Evolutionary conservation across 306 rosid species (phyloP).

Genomic region (Vicia villosa): DNA sequence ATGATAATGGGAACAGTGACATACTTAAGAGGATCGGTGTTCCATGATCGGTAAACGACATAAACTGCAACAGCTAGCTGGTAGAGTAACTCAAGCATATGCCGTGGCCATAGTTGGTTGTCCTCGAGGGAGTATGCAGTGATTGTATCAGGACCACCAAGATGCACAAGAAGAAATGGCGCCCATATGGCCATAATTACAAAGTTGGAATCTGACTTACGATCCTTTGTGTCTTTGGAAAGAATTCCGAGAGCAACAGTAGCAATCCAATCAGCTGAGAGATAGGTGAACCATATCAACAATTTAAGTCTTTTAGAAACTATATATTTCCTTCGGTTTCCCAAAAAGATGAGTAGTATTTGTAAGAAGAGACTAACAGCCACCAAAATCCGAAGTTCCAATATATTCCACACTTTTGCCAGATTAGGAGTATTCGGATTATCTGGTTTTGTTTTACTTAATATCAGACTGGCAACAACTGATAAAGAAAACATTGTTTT

Average conservation of each 20-base stretch:
- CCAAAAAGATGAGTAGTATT: slow-evolving; percentile 26
- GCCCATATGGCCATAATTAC: slow-evolving; percentile 41
- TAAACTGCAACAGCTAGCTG: slow-evolving; percentile 26
- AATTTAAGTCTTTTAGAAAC: not conserved
- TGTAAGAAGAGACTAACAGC: slow-evolving; percentile 39
- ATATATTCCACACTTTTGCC: slow-evolving; percentile 34
- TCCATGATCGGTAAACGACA: slow-evolving; percentile 32
- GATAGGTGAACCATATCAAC: slow-evolving; percentile 37
- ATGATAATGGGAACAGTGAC: slow-evolving; percentile 35
- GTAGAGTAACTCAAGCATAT: slow-evolving; percentile 22
- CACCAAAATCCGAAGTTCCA: slow-evolving; percentile 39
- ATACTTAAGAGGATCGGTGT: not conserved
- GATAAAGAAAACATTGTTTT: not conserved
- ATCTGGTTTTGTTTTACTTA: not conserved
- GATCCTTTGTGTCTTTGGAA: slow-evolving; percentile 20
- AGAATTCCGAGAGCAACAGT: slow-evolving; percentile 30
- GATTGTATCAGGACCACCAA: slow-evolving; percentile 52
- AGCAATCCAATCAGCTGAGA: slow-evolving; percentile 46
- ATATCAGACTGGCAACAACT: not conserved
- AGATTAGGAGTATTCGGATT: not conserved
- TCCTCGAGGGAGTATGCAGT: slow-evolving; percentile 46
- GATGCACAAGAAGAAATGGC: slow-evolving; percentile 51
- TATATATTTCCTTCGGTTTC: slow-evolving; percentile 37
- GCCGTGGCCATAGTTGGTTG: slow-evolving; percentile 45
- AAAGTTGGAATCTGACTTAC: not conserved